Percentiles rank a stretch among this genome's conserved stretches.
These are phyloP conservation scores for Nepenthes mirabilis DNA, from an alignment of 148 eudicot species.

Conservation along the genomic window DNA sequence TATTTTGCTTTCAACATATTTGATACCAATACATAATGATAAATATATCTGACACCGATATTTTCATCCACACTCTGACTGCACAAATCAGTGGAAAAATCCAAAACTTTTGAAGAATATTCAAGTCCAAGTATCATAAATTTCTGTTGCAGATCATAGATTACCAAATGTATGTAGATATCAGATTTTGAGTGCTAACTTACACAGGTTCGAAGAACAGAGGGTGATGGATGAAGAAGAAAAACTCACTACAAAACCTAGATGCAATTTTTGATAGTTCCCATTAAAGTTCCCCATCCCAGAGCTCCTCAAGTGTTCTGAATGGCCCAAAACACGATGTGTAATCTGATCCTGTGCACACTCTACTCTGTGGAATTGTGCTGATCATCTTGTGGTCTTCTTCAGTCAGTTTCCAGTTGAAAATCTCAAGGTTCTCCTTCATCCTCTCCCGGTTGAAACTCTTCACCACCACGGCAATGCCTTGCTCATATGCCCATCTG, in stretches of 20 bases:
- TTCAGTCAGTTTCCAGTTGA: conserved; percentile 10
- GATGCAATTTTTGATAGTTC: background rate
- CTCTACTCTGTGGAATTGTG: conserved; percentile 11
- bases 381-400: conserved; percentile 13
- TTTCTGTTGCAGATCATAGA: too few relatives aligned
- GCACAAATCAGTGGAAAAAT: too few relatives aligned
- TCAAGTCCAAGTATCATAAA: too few relatives aligned
- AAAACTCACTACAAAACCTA: background rate
- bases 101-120: too few relatives aligned
- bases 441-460: conserved; percentile 14
- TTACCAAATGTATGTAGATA: too few relatives aligned
- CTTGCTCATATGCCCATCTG: conserved; percentile 19
- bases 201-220: background rate
- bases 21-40: too few relatives aligned
- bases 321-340: conserved; percentile 10
- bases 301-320: conserved; percentile 11
- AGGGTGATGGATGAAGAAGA: background rate
- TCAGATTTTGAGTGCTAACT: too few relatives aligned
- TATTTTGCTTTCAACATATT: too few relatives aligned
- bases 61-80: too few relatives aligned
- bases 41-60: too few relatives aligned
- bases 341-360: conserved; percentile 10
- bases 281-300: conserved; percentile 18
- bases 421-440: conserved; percentile 15
- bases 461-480: conserved; percentile 13